Base-by-base conservation (phyloP, 1,139 yeast species). In the Geotrichum macrosporum region DNA sequence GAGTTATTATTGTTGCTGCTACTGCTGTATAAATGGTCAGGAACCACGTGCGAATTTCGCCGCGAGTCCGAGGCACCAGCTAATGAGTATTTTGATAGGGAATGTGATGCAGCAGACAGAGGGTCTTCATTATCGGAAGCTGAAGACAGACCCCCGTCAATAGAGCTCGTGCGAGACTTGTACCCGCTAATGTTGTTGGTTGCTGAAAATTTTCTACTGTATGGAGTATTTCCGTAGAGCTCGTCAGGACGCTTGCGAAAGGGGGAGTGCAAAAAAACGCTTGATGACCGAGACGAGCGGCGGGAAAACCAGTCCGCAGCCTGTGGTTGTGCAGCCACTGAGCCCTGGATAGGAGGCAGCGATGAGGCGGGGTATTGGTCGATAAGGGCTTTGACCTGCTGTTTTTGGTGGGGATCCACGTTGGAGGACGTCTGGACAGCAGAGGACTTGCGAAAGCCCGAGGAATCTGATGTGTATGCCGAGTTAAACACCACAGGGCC, bases 111-210 rank as follows among this genome's bases (percentile, higher is more conserved):
- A 4, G 55, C 58, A 26, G 54, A 47, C 24, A 61, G 49, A 3
- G 65, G 65, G 41, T 62, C 66, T 38, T 62, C 66, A 18, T 52
- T 61, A 44, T 62, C 65, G 1, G 61, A 56, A 4, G 58, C 60
- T 1, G 60, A 18, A 56, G 51, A 44, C 8, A 44, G 32, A 15
- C 48, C 47, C 15, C 46, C 40, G 35, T 46, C 36, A 48, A 50
- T 19, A 45, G 55, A 16, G 44, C 41, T 13, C 41, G 53, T 15
- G 50, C 49, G 20, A 34, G 48, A 41, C 33, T 37, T 37, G 41
- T 27, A 37, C 2, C 57, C 61, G 2, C 58, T 54, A 4, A 62
- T 57, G 9, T 57, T 48, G 22, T 31, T 39, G 16, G 35, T 35
- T 12, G 46, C 35, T 6, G 51, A 48, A 15, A 41, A 45, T 2